Conservation (phyloP, 1,139 yeast species). For the Nematodospora anomalae region DNA sequence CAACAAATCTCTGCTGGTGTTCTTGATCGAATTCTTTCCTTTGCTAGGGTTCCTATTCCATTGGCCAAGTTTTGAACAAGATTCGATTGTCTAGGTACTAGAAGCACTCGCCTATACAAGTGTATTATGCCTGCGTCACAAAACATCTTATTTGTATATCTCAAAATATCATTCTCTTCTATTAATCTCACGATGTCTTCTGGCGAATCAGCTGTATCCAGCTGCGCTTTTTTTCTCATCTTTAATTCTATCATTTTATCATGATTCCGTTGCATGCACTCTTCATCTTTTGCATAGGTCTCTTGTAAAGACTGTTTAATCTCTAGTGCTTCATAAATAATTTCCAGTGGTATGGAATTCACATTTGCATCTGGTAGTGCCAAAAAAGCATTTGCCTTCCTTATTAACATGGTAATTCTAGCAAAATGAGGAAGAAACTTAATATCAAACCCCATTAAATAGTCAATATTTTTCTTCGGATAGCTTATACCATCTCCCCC, state of each 20-base stretch:
- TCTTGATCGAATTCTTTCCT: conserved; percentile 38
- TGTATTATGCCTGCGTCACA: conserved; percentile 56
- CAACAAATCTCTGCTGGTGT: conserved; percentile 59
- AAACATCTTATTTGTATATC: conserved; percentile 58
- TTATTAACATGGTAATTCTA: conserved; percentile 44
- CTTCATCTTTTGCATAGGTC: conserved; percentile 36
- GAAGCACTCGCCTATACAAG: conserved; percentile 54
- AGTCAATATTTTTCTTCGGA: conserved; percentile 52
- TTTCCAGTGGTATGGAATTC: conserved; percentile 29
- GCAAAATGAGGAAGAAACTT: conserved; percentile 52
- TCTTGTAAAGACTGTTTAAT: conserved; percentile 38
- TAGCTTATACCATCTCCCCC: conserved; percentile 8
- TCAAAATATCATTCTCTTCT: conserved; percentile 38
- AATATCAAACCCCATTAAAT: conserved; percentile 59
- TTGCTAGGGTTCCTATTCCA: conserved; percentile 37
- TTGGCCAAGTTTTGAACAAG: conserved; percentile 49
- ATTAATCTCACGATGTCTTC: conserved; percentile 23
- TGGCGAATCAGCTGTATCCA: conserved; percentile 16
- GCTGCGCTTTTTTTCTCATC: conserved; percentile 15
- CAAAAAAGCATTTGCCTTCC: conserved; percentile 32
- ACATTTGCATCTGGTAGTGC: conserved; percentile 14
- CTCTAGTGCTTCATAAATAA: conserved; percentile 48
- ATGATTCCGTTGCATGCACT: conserved; percentile 32
- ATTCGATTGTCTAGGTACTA: conserved; percentile 45
- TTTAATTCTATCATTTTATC: conserved; percentile 25